These are phyloP conservation scores for Calonectria pteridis DNA, from an alignment of 2,329 filamentous ascomycete species.

Conservation along the genomic window DNA sequence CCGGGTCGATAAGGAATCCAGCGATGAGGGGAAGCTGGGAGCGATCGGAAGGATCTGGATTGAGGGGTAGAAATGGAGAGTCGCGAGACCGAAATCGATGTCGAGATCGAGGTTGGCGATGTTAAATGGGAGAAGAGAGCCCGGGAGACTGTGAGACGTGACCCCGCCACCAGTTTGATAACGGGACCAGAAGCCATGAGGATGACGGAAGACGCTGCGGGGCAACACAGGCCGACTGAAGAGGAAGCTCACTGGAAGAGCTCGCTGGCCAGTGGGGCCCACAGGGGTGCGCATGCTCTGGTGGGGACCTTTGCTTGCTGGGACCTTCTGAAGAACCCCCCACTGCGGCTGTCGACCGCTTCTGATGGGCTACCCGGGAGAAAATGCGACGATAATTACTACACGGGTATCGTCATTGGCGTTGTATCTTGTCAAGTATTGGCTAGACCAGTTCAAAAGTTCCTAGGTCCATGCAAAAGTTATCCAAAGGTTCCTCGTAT, in stretches of 20 bases:
- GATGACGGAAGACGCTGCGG: constrained; percentile 12
- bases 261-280: background rate
- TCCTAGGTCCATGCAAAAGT: background rate
- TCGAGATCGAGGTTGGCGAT: background rate
- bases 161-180: constrained; percentile 32
- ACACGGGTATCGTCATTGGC: background rate
- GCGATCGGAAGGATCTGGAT: background rate
- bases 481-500: background rate
- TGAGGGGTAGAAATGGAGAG: background rate
- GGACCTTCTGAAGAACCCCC: constrained; percentile 19
- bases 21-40: background rate
- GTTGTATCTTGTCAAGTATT: background rate
- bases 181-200: constrained; percentile 30
- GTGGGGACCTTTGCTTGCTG: background rate
- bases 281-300: constrained; percentile 27
- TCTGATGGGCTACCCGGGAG: constrained; percentile 25
- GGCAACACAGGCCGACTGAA: constrained; percentile 24
- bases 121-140: background rate
- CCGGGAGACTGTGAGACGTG: constrained; percentile 8
- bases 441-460: background rate
- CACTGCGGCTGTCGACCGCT: constrained; percentile 39
- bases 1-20: background rate
- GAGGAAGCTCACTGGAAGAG: constrained; percentile 36
- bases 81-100: background rate
- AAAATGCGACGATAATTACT: background rate